Evolutionary conservation across 1,284 basidiomycete species (phyloP), one percentile per base, ranked within the genome.

Genomic region (Boletus semigastroideus): DNA sequence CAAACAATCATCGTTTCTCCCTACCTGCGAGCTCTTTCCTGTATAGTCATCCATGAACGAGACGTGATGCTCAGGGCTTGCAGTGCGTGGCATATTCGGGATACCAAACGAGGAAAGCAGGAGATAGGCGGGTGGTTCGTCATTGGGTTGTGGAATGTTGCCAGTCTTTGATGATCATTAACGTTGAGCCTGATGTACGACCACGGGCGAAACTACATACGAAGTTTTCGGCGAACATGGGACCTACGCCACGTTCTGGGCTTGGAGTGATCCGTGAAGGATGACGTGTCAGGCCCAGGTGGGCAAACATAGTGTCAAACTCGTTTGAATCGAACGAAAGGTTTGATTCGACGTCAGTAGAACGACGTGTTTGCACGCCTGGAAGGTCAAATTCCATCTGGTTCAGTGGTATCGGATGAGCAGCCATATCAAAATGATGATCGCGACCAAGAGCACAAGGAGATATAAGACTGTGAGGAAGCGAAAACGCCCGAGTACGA

Each of bases 151-250:
- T 20, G 6, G n/a, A 22, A 19, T 1, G 2, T 30, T 9, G 19
- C 4, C 8, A 34, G 2, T 20, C 58, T 53, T 59, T 41, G 36
- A 27, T 46, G 17, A 28, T 17, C 27, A 28, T 46, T 28, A 40
- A 38, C 14, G 7, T 30, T 12, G 13, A 46, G 31, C 9, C 22
- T 5, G 17, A 14, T 16, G 17, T 5, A 44, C 12, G n/a, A 38
- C 47, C 5, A 10, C 11, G 27, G 36, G 30, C 11, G 13, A 11
- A 31, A 17, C 28, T 27, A 41, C 61, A 12, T 41, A 59, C 63
- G 1, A 11, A 13, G 25, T 31, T 43, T 42, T 36, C 37, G 1
- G 16, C 9, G 5, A 38, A 2, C 8, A 17, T 5, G 3, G 2
- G 0, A n/a, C 8, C 37, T 4, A 2, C 25, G 9, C 5, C 38